Evolutionary conservation across 208 protist species (phyloP), one percentile per base, ranked within the genome.

Genomic region (Crithidia fasciculata): DNA sequence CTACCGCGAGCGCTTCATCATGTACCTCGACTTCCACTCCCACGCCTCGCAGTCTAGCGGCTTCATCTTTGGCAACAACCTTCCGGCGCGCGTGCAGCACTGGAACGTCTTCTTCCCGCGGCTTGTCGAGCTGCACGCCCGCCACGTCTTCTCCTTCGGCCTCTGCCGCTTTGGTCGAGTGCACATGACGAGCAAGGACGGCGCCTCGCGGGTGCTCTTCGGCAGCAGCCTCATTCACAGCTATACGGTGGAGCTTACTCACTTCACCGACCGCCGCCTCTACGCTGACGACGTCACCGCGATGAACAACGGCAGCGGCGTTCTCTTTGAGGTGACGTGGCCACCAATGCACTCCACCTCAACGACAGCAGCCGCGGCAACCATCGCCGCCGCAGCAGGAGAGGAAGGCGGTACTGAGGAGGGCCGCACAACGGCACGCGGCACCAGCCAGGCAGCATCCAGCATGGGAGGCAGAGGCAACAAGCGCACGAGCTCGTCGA

Each of bases 1-100:
- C 28, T 95, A 86, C 67, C 77, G 75, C 3, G 84, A 92, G 65
- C 83, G 84, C 71, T 93, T 98, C 59, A 83, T 91, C 63, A 82
- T 96, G 79, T 97, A 95, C 77, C 71, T 98, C 50, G 97, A 98
- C 74, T 95, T 98, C 66, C 95, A 98, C 83, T 97, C 89, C 2
- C 97, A 98, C 81, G 95, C 95, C 12, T 96, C 86, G 54, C 92
- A 96, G 72, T 88, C 88, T 4, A 94, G 83, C 45, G 83, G 84
- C 40, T 98, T 98, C 74, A 85, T 97, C 54, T 98, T 96, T 74
- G 97, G 95, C 64, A 98, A 98, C 75, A 75, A 69, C 36, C 74
- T 97, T 36, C 88, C 90, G 12, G 61, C 72, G 40, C 67, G 70
- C 6, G 90, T 95, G 66, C 92, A 96, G 49, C 87, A 94, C 79